Evolutionary conservation across 2,329 filamentous ascomycete species (phyloP).

Genomic region (Penicillium sp.): DNA sequence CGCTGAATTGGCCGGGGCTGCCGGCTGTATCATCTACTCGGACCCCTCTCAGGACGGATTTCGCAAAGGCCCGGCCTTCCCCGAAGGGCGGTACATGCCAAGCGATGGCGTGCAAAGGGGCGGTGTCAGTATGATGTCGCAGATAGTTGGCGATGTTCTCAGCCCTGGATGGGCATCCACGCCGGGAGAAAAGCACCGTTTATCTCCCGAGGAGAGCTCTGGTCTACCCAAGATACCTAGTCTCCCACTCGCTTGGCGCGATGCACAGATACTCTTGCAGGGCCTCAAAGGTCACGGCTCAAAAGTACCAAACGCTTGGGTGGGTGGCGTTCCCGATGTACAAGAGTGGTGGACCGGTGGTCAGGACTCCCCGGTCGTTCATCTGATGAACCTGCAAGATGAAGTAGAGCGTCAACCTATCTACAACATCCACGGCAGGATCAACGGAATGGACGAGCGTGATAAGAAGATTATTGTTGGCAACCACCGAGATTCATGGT

Average conservation of each 20-base stretch:
- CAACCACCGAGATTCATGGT: constrained; percentile 91
- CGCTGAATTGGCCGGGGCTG: constrained; percentile 80
- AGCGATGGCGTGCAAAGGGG: constrained; percentile 79
- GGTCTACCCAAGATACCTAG: constrained; percentile 83
- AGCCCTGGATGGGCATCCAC: constrained; percentile 75
- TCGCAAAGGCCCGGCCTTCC: constrained; percentile 67
- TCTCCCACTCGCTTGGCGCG: constrained; percentile 82
- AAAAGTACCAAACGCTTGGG: constrained; percentile 67
- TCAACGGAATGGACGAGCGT: constrained; percentile 77
- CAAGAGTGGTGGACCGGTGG: constrained; percentile 84
- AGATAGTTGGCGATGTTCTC: constrained; percentile 85
- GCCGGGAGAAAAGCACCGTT: constrained; percentile 54
- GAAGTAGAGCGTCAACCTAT: constrained; percentile 79
- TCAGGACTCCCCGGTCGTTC: constrained; percentile 69
- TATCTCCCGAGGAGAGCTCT: constrained; percentile 66
- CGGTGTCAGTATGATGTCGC: constrained; percentile 74
- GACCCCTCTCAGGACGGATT: constrained; percentile 86
- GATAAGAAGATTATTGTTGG: constrained; percentile 85
- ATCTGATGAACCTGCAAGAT: constrained; percentile 82
- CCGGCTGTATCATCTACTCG: constrained; percentile 86
- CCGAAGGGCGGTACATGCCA: constrained; percentile 76
- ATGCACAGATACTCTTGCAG: constrained; percentile 76
- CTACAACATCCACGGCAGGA: constrained; percentile 85
- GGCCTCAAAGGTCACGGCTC: constrained; percentile 72
- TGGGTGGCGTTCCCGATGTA: constrained; percentile 71